These are phyloP conservation scores for Hemisphaericaspora xylanilytica DNA, from an alignment of 1,139 yeast species.

Conservation along the genomic window DNA sequence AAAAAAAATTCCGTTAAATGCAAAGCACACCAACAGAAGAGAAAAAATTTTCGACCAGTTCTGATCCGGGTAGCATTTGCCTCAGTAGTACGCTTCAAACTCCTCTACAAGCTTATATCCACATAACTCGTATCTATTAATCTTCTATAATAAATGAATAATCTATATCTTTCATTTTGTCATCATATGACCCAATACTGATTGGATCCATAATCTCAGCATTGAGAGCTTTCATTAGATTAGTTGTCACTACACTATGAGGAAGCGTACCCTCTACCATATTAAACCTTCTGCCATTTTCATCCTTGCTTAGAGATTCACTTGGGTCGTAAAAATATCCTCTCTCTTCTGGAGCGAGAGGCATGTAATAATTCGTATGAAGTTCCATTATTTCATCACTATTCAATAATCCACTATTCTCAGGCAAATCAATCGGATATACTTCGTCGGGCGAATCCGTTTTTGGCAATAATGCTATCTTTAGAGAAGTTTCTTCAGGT, in stretches of 20 bases:
- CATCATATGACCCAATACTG: not conserved
- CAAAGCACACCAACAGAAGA: constrained; percentile 4
- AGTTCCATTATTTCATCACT: constrained; percentile 30
- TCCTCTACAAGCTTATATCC: too few species aligned
- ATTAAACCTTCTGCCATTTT: constrained; percentile 5
- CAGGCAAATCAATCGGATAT: constrained; percentile 9
- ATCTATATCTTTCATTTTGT: not conserved
- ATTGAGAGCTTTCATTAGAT: constrained; percentile 3
- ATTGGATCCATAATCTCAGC: not conserved
- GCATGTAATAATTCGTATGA: constrained; percentile 32
- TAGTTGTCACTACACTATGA: constrained; percentile 6
- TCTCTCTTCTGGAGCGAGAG: constrained; percentile 20
- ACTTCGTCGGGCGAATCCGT: too few species aligned
- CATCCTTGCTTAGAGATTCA: constrained; percentile 5
- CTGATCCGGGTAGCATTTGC: constrained; percentile 5
- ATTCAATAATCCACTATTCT: constrained; percentile 27
- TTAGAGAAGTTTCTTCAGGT: not conserved
- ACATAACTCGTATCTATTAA: not conserved
- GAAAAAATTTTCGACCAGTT: constrained; percentile 2
- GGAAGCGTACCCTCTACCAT: constrained; percentile 5
- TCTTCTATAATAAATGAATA: constrained; percentile 7
- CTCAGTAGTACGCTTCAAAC: too few species aligned
- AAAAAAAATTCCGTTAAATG: too few species aligned
- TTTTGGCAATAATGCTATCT: too few species aligned
- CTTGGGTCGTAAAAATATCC: constrained; percentile 23